A percentile compares a stretch with the other conserved stretches of the same genome.
phyloP scores from a whole-genome alignment of 177 flowering plant genomes.

The Vitis hybrid region DNA sequence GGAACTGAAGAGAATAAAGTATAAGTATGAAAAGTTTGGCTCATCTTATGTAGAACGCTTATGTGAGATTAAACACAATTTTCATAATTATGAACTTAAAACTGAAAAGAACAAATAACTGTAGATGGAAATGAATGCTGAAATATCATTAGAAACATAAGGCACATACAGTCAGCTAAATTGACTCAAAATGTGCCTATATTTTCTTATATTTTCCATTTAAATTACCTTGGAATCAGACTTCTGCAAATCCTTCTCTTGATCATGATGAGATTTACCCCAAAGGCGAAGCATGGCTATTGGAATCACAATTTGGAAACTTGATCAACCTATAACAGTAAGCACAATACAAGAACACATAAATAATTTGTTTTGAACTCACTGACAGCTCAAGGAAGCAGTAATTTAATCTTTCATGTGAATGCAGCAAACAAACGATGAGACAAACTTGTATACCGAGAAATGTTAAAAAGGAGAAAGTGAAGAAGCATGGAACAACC shows the following conservation, averaged over 20 bases:
- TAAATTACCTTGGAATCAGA: slow-evolving; percentile 49
- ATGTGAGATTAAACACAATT: no score
- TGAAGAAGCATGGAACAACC: no score
- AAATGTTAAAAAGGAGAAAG: no score
- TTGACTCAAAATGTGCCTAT: neutral
- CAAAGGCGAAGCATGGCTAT: slow-evolving; percentile 40
- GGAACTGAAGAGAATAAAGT: neutral
- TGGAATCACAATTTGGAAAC: slow-evolving; percentile 16
- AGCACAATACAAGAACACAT: neutral
- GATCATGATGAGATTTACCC: slow-evolving; percentile 34
- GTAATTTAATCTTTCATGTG: neutral
- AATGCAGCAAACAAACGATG: no score
- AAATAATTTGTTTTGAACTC: neutral
- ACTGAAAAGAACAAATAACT: no score
- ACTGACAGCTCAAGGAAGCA: neutral
- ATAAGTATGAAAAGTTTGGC: slow-evolving; percentile 1
- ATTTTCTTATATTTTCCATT: neutral
- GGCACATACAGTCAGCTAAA: no score
- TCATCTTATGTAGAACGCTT: no score
- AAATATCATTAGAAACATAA: no score
- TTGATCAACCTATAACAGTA: slow-evolving; percentile 20
- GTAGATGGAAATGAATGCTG: no score
- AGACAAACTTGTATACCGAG: no score
- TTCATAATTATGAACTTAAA: no score
- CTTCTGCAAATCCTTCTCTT: slow-evolving; percentile 37